Evolutionary conservation across 2,329 filamentous ascomycete genomes (phyloP), one percentile per base, ranked within the genome.

Genomic region (Dothideomycetidae sp.): DNA sequence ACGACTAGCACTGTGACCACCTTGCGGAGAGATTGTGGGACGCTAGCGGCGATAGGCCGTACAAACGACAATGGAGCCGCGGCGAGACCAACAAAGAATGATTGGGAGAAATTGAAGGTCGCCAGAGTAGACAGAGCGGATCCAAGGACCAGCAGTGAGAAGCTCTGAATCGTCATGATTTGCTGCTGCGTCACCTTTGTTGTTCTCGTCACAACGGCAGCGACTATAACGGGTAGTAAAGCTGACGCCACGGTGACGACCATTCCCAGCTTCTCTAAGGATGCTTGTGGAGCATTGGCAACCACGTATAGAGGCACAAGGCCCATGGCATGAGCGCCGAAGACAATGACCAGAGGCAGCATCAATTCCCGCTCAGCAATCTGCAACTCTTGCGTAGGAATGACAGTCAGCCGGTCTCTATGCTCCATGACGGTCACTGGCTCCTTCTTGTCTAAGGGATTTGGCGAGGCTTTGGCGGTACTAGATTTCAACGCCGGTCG

Each of bases 81-180:
- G 31, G 88, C 63, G 2, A 96, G 63, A 26, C 90, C 90, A 35
- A 94, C 67, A 26, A 93, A 66, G 53, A 96, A 78, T 33, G 84
- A 78, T 10, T 94, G 75, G 3, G 81, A 85, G 66, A 98, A 98
- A 61, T 98, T 98, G 36, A 98, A 72, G 0, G 88, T 98, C 2
- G 90, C 88, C 10, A 98, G 78, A 1, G 86, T 80, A 10, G 86
- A 86, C 46, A 98, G 75, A 50, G 84, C 86, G 65, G 94, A 82
- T 50, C 90, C 90, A 0, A 96, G 72, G 7, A 93, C 67, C 10
- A 98, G 74, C n/a, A 96, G 73, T 4, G 85, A 93, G 63, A 96
- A 85, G 41, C 80, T 90, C 55, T 92, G 86, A 46, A 85, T 75
- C 36, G 94, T 72, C 33, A 76, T 71, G 51, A 79, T 76, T 52